These are phyloP conservation scores for Globisporangium heterothallicum DNA, from an alignment of 352 stramenopile species.

Conservation along the genomic window DNA sequence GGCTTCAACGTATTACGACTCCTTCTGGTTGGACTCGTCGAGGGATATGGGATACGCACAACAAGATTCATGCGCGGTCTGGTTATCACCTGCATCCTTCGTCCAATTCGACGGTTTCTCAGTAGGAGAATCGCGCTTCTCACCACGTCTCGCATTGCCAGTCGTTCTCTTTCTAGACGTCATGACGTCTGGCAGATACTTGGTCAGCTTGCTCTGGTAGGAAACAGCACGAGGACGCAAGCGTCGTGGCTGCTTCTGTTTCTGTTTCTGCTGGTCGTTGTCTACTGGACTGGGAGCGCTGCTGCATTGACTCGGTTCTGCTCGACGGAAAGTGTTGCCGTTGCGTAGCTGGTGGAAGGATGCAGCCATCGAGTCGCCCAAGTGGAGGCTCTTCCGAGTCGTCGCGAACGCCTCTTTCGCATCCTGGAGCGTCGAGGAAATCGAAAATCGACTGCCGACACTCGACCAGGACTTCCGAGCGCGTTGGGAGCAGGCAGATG, in stretches of 20 bases:
- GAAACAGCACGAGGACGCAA: neutral
- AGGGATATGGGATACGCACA: neutral
- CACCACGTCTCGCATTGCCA: neutral
- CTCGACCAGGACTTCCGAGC: neutral
- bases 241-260: neutral
- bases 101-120: neutral
- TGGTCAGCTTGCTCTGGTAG: neutral
- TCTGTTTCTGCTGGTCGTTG: neutral
- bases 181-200: neutral
- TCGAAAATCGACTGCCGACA: neutral
- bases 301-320: neutral
- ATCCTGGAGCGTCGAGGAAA: neutral
- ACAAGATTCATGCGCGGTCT: neutral
- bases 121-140: neutral
- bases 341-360: neutral
- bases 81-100: neutral
- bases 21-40: neutral
- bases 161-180: neutral
- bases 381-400: neutral
- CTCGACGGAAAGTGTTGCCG: too few species aligned
- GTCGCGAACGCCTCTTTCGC: neutral
- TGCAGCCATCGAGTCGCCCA: conserved; percentile 1
- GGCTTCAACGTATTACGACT: too few species aligned
- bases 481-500: neutral
- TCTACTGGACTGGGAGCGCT: neutral